These are phyloP conservation scores for Kazachstania martiniae DNA, from an alignment of 805 yeast genomes.

Conservation along the genomic window DNA sequence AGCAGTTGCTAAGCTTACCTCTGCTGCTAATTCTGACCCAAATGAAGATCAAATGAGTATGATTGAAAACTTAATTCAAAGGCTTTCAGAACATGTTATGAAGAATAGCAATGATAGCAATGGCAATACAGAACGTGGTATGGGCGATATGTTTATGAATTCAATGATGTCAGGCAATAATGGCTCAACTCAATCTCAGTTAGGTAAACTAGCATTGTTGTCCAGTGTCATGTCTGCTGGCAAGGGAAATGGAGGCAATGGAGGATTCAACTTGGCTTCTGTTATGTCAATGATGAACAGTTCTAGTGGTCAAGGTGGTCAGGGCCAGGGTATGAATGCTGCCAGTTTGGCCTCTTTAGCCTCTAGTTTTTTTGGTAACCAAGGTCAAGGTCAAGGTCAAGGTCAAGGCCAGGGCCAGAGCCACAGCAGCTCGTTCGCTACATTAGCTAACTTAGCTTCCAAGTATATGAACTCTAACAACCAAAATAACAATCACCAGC, in stretches of 20 bases:
- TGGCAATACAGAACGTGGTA: slow-evolving; percentile 8
- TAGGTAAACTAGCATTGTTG: slow-evolving; percentile 23
- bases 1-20: slow-evolving; percentile 20
- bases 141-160: slow-evolving; percentile 15
- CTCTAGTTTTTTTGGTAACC: slow-evolving; percentile 14
- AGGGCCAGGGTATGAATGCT: slow-evolving; percentile 10
- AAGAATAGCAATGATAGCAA: neutral
- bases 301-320: slow-evolving; percentile 2
- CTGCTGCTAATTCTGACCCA: slow-evolving; percentile 19
- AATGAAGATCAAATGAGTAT: slow-evolving; percentile 12
- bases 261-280: slow-evolving; percentile 14
- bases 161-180: slow-evolving; percentile 13
- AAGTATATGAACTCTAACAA: neutral
- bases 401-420: slow-evolving; percentile 3
- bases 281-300: slow-evolving; percentile 17
- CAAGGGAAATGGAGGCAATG: slow-evolving; percentile 8
- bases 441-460: neutral
- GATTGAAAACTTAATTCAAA: slow-evolving; percentile 17
- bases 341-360: slow-evolving; percentile 20
- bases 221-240: slow-evolving; percentile 14
- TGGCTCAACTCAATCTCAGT: slow-evolving; percentile 19
- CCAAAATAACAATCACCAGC: slow-evolving; percentile 2
- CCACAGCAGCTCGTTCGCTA: slow-evolving; percentile 2
- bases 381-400: slow-evolving; percentile 1
- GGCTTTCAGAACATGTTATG: slow-evolving; percentile 13